Evolutionary conservation across 2,329 filamentous ascomycete genomes (phyloP), one percentile per base, ranked within the genome.

Genomic region (Intubia oerlemansii): DNA sequence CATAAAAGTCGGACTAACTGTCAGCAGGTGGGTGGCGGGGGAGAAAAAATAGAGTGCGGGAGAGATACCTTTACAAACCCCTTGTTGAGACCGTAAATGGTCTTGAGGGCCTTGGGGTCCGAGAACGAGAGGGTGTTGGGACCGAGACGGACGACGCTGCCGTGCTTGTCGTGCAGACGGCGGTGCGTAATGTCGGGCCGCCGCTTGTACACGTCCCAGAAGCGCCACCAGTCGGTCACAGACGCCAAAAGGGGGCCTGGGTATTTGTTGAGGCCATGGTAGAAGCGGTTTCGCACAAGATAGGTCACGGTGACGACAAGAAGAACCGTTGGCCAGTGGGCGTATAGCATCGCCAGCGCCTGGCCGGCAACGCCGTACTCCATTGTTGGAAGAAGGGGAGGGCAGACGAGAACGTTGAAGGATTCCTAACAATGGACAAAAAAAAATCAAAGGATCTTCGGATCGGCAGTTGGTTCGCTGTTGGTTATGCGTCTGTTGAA

Each of bases 11-110:
- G 17, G 75, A 81, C 70, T 79, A 30, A 7, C 11, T 14, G 12
- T 16, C 8, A 4, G 25, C 13, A 12, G n/a, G n/a, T n/a, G n/a
- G n/a, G n/a, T n/a, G n/a, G n/a, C n/a, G n/a, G n/a, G n/a, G n/a
- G n/a, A 19, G 17, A 23, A 21, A 21, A 22, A 4, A 21, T 18
- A 5, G 17, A 17, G 7, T 17, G 5, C 29, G n/a, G n/a, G 16
- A 23, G 10, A 26, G 10, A 10, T 48, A 77, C 76, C 64, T 88
- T 88, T 27, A 64, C 52, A 39, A 81, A 76, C 0, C 77, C 76
- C 48, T 84, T 84, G 45, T 84, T 85, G 24, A 85, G 49, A 0
- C 78, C 78, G 45, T 88, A 90, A 25, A 88, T 84, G 9, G 56
- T 54, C 49, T 77, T 78, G 39, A 85, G 55, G 0, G 76, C 75